Evolutionary conservation across 2,329 filamentous ascomycete genomes (phyloP), one percentile per base, ranked within the genome.

Genomic region (Cercospora janseana): DNA sequence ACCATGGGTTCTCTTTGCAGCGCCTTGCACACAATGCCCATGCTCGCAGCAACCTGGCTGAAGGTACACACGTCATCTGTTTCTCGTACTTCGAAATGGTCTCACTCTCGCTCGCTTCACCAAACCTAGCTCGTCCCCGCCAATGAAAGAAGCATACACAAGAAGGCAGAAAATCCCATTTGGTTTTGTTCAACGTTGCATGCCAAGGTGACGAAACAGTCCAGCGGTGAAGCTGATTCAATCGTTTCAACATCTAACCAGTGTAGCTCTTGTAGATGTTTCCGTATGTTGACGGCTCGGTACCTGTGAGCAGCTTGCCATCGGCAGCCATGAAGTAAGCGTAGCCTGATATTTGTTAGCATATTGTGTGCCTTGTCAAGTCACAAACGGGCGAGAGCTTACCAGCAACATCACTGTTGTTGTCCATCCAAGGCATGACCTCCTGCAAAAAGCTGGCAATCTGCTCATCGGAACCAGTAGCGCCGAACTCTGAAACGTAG

Each of bases 401-500:
- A 41, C 72, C 63, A 49, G 69, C 68, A 15, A 77, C 65, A 29
- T 61, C 65, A 32, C 57, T 48, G 38, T 69, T 64, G 37, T 58
- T 59, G 54, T 76, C 74, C 58, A 77, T 68, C 66, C 69, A 75
- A 2, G 69, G 66, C 60, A 76, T 72, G 58, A 79, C 72, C 4
- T 69, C 65, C 53, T 67, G 49, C 51, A 86, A 69, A 73, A 83
- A 83, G 27, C 54, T 54, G 55, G 66, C 46, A 37, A 67, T 66
- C 54, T 75, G 66, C 56, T 75, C 65, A 18, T 73, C 69, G 31
- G 67, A 55, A 51, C 73, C 76, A 26, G 69, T 63, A 46, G 79
- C 75, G 18, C 77, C 82, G 58, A 85, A 86, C 74, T 86, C 83
- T 49, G 81, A 84, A 49, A 86, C 70, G 78, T 79, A 85, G 66